These are phyloP conservation scores for Solanum hybrid DNA, from an alignment of 305 asterid species.

Conservation along the genomic window DNA sequence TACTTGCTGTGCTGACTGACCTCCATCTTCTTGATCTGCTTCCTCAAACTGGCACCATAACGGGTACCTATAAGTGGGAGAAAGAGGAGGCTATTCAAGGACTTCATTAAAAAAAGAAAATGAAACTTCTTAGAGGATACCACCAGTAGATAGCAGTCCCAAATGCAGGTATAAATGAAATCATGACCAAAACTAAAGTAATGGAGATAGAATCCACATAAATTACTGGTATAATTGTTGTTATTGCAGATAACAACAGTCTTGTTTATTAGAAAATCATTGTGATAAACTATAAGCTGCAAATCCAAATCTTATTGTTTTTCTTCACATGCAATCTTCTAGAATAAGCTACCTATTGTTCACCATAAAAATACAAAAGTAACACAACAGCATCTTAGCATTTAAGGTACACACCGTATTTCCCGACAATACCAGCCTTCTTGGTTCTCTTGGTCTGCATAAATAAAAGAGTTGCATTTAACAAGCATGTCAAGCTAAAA, in stretches of 20 bases:
- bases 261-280: not conserved
- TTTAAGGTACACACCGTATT: conserved; percentile 23
- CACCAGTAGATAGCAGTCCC: not conserved
- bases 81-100: not conserved
- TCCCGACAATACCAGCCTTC: conserved; percentile 44
- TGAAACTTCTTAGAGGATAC: too few relatives aligned
- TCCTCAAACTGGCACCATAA: conserved; percentile 58
- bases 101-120: not conserved
- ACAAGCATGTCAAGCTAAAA: not conserved
- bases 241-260: not conserved
- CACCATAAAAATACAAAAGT: not conserved
- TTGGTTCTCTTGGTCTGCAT: conserved; percentile 43
- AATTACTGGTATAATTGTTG: not conserved
- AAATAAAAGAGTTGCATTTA: not conserved
- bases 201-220: not conserved
- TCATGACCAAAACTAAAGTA: not conserved
- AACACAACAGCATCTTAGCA: not conserved
- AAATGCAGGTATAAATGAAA: not conserved
- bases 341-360: not conserved
- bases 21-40: conserved; percentile 59
- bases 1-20: conserved; percentile 43
- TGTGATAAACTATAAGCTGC: not conserved
- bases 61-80: conserved; percentile 27
- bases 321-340: not conserved
- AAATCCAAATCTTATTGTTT: not conserved